Evolutionary conservation across 106 monocot species (phyloP).

Genomic region (Acorus gramineus): DNA sequence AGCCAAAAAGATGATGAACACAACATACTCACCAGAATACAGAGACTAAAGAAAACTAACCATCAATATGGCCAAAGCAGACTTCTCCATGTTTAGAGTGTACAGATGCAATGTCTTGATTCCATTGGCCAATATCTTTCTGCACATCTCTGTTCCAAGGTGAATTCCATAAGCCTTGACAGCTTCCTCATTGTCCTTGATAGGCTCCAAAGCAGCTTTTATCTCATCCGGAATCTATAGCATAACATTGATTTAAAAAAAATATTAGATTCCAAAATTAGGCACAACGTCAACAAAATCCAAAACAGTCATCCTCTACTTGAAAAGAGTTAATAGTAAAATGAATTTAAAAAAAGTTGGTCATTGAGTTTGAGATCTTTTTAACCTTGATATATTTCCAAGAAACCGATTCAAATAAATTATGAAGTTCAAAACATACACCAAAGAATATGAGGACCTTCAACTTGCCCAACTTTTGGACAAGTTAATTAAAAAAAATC

Average conservation of each 20-base stretch:
- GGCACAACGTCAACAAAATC: too few species aligned
- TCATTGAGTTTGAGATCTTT: too few species aligned
- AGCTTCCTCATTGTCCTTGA: constrained; percentile 93
- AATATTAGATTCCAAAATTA: too few species aligned
- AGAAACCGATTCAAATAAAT: too few species aligned
- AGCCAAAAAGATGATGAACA: background rate
- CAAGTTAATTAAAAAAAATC: too few species aligned
- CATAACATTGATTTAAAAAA: background rate
- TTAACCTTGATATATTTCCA: too few species aligned
- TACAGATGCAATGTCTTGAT: constrained; percentile 90
- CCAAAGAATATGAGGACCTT: too few species aligned
- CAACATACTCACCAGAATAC: background rate
- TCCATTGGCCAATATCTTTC: constrained; percentile 76
- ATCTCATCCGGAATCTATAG: constrained; percentile 71
- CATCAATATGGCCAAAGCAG: constrained; percentile 79
- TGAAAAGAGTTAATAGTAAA: too few species aligned
- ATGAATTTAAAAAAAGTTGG: too few species aligned
- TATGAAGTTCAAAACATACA: too few species aligned
- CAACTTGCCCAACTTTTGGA: too few species aligned
- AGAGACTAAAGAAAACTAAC: constrained; percentile 21
- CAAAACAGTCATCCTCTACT: too few species aligned
- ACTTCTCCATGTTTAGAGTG: constrained; percentile 96
- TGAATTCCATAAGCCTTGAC: constrained; percentile 87
- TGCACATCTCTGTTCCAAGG: constrained; percentile 95
- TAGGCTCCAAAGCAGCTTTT: constrained; percentile 64